Evolutionary conservation across 257 asterid genomes (phyloP), one percentile per base, ranked within the genome.

Genomic region (Cruciata laevipes): DNA sequence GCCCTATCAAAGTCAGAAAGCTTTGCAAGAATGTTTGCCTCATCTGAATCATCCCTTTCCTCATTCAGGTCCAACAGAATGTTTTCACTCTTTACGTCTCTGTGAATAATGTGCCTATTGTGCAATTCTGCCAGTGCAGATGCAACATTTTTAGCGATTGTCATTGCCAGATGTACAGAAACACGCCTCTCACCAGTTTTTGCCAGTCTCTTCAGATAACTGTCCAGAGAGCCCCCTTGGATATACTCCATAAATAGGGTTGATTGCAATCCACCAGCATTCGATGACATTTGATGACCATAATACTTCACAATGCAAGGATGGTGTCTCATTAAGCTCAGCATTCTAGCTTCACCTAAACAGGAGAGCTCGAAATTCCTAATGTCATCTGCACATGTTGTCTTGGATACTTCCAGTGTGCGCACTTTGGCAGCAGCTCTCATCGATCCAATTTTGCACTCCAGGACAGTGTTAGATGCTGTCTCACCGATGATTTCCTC

Each of bases 171-270:
- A 55, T 65, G 80, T 1, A 71, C 57, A 9, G 88, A 81, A 58
- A 86, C 89, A 69, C 74, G 78, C 73, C 84, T 87, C 76, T 79
- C 79, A 52, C 93, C 95, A 40, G 67, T 69, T 58, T 68, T 75
- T 21, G 81, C 80, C 67, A 92, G 70, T 75, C 85, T 80, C 76
- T 87, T 89, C 70, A 92, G 12, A 74, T 87, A 85, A 68, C 79
- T 57, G 96, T 95, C 70, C 88, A 53, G 88, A 65, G 99, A 90
- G 66, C 97, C 99, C 85, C 99, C 99, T 79, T 87, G 79, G 18
- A 93, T 74, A 76, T 86, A 79, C 75, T 93, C 99, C 97, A 90
- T 93, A 62, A 86, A 74, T 71, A 90, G 83, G 68, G 88, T 84
- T 55, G 97, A 87, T 68, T 82, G 89, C 67, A 93, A 57, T 67